These are phyloP conservation scores for Agastache rugosa DNA, from an alignment of 257 asterid genomes.

Conservation along the genomic window DNA sequence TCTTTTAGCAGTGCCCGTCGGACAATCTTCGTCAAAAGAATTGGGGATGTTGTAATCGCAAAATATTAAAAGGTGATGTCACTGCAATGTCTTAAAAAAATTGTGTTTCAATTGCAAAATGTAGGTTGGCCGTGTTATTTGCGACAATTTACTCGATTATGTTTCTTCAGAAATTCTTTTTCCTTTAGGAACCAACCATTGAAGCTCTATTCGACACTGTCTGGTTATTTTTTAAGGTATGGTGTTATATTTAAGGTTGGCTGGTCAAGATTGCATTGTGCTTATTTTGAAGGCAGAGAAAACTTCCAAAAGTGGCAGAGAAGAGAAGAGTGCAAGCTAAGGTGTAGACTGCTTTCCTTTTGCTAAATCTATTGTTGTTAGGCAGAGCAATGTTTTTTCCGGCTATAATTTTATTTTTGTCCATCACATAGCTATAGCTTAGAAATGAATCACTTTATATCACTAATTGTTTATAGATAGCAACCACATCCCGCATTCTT, in stretches of 20 bases:
- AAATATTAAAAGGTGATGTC: not conserved
- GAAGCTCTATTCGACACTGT: conserved; percentile 11
- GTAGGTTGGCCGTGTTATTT: not conserved
- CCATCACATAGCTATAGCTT: conserved; percentile 22
- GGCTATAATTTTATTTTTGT: conserved; percentile 18
- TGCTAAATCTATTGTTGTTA: conserved; percentile 23
- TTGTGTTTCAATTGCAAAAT: not conserved
- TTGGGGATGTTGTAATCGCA: not conserved
- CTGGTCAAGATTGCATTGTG: not conserved
- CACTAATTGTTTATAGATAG: conserved; percentile 35
- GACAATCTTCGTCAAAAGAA: not conserved
- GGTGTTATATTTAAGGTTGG: not conserved
- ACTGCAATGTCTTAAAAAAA: not conserved
- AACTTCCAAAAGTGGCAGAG: not conserved
- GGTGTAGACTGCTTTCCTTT: conserved; percentile 19
- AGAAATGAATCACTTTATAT: conserved; percentile 23
- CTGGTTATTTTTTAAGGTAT: conserved; percentile 19
- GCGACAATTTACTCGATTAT: not conserved
- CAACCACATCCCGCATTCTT: conserved; percentile 31
- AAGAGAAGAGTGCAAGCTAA: conserved; percentile 7
- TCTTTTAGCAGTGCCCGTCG: not conserved
- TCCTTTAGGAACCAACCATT: conserved; percentile 32
- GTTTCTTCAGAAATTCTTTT: conserved; percentile 15
- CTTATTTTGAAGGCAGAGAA: conserved; percentile 17
- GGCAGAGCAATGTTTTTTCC: conserved; percentile 22